phyloP scores from a whole-genome alignment of 1,284 basidiomycete genomes.

The Veloboletus limbatus region DNA sequence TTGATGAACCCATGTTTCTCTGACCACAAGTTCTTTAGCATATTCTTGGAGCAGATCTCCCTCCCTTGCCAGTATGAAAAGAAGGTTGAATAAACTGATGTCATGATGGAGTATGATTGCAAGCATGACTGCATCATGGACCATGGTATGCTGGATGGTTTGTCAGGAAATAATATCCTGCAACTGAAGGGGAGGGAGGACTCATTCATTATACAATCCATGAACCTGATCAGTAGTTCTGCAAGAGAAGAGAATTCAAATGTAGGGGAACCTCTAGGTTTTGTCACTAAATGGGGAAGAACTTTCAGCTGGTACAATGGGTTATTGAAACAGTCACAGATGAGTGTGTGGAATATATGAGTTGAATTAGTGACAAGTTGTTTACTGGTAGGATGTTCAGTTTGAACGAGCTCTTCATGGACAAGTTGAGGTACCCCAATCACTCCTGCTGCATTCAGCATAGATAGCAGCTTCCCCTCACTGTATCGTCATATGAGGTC shows the following conservation, averaged over 20 bases:
- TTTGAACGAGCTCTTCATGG: slow-evolving; percentile 9
- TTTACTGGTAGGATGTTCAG: neutral
- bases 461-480: slow-evolving; percentile 6
- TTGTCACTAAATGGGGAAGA: neutral
- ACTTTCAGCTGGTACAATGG: neutral
- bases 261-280: slow-evolving; percentile 1
- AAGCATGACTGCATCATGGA: too few species aligned
- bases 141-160: too few species aligned
- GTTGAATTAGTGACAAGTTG: neutral
- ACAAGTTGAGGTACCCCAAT: slow-evolving; percentile 1
- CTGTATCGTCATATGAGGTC: neutral
- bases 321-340: neutral
- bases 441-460: neutral
- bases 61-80: neutral
- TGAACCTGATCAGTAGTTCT: slow-evolving; percentile 2
- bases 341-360: neutral
- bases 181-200: too few species aligned
- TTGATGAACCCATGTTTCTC: neutral
- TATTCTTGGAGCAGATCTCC: neutral
- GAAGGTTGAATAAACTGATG: slow-evolving; percentile 9
- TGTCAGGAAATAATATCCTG: neutral
- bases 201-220: slow-evolving; percentile 9
- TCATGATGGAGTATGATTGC: slow-evolving; percentile 4
- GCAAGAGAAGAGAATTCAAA: neutral
- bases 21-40: neutral